A percentile compares a stretch with the other conserved stretches of the same genome.
These are phyloP conservation scores for Liriodendron chinense DNA, from an alignment of 164 flowering plant genomes.

Conservation along the genomic window DNA sequence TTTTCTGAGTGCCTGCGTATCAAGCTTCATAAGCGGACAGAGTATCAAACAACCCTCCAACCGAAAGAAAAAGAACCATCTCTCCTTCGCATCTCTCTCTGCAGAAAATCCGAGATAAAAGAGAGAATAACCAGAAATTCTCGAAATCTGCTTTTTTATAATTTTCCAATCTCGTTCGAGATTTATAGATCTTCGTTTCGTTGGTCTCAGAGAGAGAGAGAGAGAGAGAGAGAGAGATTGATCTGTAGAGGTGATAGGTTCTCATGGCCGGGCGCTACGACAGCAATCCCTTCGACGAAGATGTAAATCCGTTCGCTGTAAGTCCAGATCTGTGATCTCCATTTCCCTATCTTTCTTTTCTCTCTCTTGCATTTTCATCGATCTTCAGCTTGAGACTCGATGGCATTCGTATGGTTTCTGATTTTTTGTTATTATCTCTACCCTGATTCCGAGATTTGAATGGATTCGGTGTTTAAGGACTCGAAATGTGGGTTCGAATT, in stretches of 20 bases:
- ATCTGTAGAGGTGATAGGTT: background rate
- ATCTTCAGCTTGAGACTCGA: background rate
- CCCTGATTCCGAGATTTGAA: background rate
- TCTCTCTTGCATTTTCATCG: background rate
- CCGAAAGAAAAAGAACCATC: too few relatives aligned
- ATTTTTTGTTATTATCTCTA: too few relatives aligned
- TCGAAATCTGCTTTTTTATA: too few relatives aligned
- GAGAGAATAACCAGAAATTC: too few relatives aligned
- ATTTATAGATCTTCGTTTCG: too few relatives aligned
- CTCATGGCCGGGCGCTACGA: slow-evolving; percentile 76
- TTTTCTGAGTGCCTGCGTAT: too few relatives aligned
- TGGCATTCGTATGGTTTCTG: background rate
- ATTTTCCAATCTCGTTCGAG: too few relatives aligned
- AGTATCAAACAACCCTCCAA: too few relatives aligned
- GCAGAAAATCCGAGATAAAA: too few relatives aligned
- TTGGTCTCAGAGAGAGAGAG: background rate
- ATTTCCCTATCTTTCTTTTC: background rate
- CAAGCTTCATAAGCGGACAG: too few relatives aligned
- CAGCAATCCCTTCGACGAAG: slow-evolving; percentile 72
- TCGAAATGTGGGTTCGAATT: background rate
- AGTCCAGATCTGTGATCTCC: slow-evolving; percentile 17
- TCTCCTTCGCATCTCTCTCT: too few relatives aligned
- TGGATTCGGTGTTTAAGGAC: background rate
- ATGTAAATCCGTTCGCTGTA: slow-evolving; percentile 89
- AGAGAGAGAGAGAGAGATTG: background rate